Percentiles rank a stretch among this genome's conserved stretches.
These are phyloP conservation scores for Hebeloma cylindrosporum DNA, from an alignment of 768 basidiomycete genomes.

Conservation along the genomic window DNA sequence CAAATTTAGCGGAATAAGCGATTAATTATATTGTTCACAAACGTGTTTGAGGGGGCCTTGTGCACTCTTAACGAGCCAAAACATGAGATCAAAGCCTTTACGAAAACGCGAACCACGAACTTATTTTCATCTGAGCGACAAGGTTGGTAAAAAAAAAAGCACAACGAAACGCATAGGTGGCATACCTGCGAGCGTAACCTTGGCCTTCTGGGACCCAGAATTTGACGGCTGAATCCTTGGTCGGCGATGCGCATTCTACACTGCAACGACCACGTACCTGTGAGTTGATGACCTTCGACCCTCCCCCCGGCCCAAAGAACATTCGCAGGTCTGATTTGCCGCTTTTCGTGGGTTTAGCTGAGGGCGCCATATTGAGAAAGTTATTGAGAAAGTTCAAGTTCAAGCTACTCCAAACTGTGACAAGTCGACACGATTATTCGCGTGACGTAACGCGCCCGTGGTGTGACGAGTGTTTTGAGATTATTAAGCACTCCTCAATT, in stretches of 20 bases:
- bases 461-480: no score
- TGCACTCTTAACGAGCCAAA: conserved; percentile 2
- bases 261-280: conserved; percentile 11
- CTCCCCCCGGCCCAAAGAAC: conserved; percentile 26
- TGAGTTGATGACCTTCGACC: conserved; percentile 14
- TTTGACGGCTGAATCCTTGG: conserved; percentile 10
- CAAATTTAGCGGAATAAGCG: not conserved
- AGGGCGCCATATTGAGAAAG: no score
- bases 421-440: no score
- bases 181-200: conserved; percentile 3
- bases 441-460: no score
- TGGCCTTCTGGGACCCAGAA: conserved; percentile 16
- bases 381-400: no score
- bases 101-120: conserved; percentile 1
- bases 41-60: conserved; percentile 2
- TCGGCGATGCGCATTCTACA: conserved; percentile 3
- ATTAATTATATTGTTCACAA: not conserved
- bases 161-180: not conserved
- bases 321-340: conserved; percentile 20
- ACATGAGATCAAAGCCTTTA: not conserved
- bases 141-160: not conserved
- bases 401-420: no score
- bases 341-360: conserved; percentile 14
- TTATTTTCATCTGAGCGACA: conserved; percentile 6
- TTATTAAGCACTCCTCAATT: no score